Base-by-base conservation (phyloP, 805 yeast species). In the Lipomyces yamadae region DNA sequence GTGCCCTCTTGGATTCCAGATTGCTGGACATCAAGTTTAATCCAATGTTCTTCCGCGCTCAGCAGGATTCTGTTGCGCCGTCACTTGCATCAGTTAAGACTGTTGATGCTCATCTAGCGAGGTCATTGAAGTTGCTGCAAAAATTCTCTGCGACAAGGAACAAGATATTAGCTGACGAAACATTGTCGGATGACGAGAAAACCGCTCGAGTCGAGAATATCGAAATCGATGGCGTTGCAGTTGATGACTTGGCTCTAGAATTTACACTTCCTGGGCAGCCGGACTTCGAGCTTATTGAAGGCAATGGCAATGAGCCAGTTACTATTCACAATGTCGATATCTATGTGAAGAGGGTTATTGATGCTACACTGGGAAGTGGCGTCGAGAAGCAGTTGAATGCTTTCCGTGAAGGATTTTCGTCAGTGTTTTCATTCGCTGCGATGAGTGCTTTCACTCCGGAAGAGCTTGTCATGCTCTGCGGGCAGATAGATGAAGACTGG, bases 401-500 rank as follows among this genome's bases (percentile, higher is more conserved):
- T 2, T 93, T 95, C 77, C 83, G 86, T 71, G 82, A 83, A 6
- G 99, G 98, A 0, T 93, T 94, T 74, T 86, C 94, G 0, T 84
- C 85, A 63, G 95, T 91, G 0, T 89, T 94, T 76, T 96, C 97
- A 0, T 88, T 88, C 69, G 80, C 84, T 8, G 88, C 96, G 0
- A 80, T 95, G 76, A 75, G 84, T 11, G 84, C 91, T 1, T 89
- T 95, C 72, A 82, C 91, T 0, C 86, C 96, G 0, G 81, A 80
- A n/a, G 98, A 94, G 74, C 80, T 92, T 35, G 85, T 83, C 1
- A 83, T 83, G 29, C 74, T 94, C 50, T 86, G 91, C 72, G 98
- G 98, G 3, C 86, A 86, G 67, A 85, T 85, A 2, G 87, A 87
- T 56, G 98, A 94, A 74, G 98, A 94, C 74, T 95, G 98, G 98